Percentiles rank a stretch among this genome's conserved stretches.
Evolutionary conservation across 257 asterid species (phyloP).

Genomic region (Euphrasia confusa): DNA sequence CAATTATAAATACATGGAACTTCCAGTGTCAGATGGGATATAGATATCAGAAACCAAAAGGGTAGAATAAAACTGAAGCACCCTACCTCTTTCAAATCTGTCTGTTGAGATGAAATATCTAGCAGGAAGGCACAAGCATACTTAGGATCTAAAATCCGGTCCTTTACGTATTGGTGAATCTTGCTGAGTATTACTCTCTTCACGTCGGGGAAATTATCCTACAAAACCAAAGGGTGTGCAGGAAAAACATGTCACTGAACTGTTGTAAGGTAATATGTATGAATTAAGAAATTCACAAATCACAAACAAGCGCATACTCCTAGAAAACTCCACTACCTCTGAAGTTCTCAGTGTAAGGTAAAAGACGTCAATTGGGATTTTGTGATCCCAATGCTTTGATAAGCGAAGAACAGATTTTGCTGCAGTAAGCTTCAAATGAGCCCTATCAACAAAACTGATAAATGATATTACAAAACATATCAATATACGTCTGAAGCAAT

Average conservation of each 20-base stretch:
- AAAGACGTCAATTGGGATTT: conserved; percentile 78
- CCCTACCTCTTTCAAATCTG: conserved; percentile 57
- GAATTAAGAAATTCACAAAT: conserved; percentile 18
- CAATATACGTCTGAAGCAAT: conserved; percentile 2
- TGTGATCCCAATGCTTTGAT: conserved; percentile 90
- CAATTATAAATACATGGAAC: conserved; percentile 5
- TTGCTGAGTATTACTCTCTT: conserved; percentile 60
- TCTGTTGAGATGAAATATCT: conserved; percentile 50
- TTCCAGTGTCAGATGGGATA: not conserved
- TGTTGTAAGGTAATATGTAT: conserved; percentile 12
- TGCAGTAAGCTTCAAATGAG: conserved; percentile 94
- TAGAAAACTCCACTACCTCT: conserved; percentile 50
- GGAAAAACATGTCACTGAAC: conserved; percentile 1
- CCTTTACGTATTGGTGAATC: conserved; percentile 76
- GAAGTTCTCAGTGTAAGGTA: conserved; percentile 71
- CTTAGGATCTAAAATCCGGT: conserved; percentile 73
- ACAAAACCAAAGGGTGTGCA: conserved; percentile 16
- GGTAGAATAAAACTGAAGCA: conserved; percentile 13
- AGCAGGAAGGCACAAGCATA: conserved; percentile 79
- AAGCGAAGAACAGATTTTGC: conserved; percentile 96
- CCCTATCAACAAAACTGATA: conserved; percentile 78
- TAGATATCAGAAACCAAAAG: not conserved
- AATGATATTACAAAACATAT: conserved; percentile 23
- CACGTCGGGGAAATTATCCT: conserved; percentile 77
- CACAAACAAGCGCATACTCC: conserved; percentile 16